Base-by-base conservation (phyloP, 176 grass and related monocot species). In the Thalia dealbata region DNA sequence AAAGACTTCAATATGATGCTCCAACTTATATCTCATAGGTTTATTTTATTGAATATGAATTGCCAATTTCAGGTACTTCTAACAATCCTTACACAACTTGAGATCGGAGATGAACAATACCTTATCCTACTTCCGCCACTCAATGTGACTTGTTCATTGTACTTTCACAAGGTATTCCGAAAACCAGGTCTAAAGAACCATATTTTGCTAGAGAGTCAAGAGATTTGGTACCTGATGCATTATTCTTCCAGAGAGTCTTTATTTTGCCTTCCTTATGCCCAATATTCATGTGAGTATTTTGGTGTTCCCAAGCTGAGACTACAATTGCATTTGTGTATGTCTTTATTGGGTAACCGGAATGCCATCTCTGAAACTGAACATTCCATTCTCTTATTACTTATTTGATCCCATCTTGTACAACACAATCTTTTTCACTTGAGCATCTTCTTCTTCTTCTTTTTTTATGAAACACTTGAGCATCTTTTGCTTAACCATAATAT, bases 91-190 rank as follows among this genome's bases (percentile, higher is more conserved):
- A 97, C 89, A 73, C 87, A 89, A 61, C 81, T 97, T 66, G 93
- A 97, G 89, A 97, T 97, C 6, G 86, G 89, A 27, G 89, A 88
- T 68, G 80, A 92, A 55, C 87, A 97, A 76, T 97, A 92, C 83
- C 65, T 97, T 46, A 73, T 69, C 78, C 89, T 92, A 76, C 89
- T 97, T 65, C 85, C 93, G 64, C 93, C 86, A 73, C 84, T 88
- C 75, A 97, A 84, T 45, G 82, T 87, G 52, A 92, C 87, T 75
- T 97, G 93, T 77, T 90, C 85, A 66, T 69, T 97, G 73, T 81
- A 89, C 78, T 97, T 97, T 82, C 89, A 97, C 65, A 97, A 97
- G 93, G 93, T 92, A 76, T 22, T 61, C 26, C 44, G 3, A 44
- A 13, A 63, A 26, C 0, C 11, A 68, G 9, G 43, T 41, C 27